phyloP scores from a whole-genome alignment of 2,329 filamentous ascomycete genomes.

The Epichloe coenophiala region DNA sequence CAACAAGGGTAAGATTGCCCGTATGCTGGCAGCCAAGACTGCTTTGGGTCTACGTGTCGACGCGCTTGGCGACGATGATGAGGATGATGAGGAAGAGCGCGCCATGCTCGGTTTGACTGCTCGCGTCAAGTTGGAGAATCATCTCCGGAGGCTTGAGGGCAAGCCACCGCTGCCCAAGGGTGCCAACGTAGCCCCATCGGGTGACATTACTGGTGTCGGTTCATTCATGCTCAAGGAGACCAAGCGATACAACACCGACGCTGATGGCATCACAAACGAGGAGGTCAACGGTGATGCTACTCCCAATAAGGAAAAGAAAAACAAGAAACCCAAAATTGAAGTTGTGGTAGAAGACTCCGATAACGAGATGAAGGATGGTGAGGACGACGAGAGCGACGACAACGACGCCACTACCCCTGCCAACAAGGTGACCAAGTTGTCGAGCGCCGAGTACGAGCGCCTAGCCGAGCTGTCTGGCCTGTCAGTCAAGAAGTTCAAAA shows the following conservation, averaged over 20 bases:
- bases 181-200: slow-evolving; percentile 61
- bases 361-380: slow-evolving; percentile 31
- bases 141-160: slow-evolving; percentile 69
- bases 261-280: slow-evolving; percentile 64
- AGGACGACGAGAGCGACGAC: slow-evolving; percentile 24
- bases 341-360: slow-evolving; percentile 27
- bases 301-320: slow-evolving; percentile 28
- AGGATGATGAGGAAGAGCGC: slow-evolving; percentile 81
- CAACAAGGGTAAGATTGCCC: slow-evolving; percentile 99
- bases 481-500: slow-evolving; percentile 63
- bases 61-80: slow-evolving; percentile 46
- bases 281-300: slow-evolving; percentile 25
- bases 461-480: slow-evolving; percentile 54
- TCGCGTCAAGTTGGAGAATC: slow-evolving; percentile 61
- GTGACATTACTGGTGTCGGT: slow-evolving; percentile 46
- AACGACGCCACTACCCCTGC: slow-evolving; percentile 19
- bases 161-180: slow-evolving; percentile 74
- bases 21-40: slow-evolving; percentile 88
- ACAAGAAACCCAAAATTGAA: slow-evolving; percentile 29
- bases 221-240: slow-evolving; percentile 91
- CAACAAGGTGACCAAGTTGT: slow-evolving; percentile 31
- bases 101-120: slow-evolving; percentile 62
- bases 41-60: slow-evolving; percentile 89
- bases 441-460: slow-evolving; percentile 42
- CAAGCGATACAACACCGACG: slow-evolving; percentile 87